Evolutionary conservation across 345 rosid genomes (phyloP), one percentile per base, ranked within the genome.

Genomic region (Hibiscus tridactylites): DNA sequence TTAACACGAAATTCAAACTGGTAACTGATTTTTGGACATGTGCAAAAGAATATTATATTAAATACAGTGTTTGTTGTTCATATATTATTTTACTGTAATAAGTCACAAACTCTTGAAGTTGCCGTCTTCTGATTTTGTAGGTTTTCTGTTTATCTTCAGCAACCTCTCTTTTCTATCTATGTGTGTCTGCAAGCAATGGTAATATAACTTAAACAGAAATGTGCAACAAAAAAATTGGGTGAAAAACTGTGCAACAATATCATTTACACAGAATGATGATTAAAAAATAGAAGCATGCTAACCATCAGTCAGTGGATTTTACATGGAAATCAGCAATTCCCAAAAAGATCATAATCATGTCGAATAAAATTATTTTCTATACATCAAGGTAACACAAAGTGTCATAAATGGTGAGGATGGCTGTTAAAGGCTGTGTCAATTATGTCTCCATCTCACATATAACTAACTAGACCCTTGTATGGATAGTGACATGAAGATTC

Each of bases 91-190:
- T 24, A 47, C 57, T 3, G 54, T 39, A 42, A 42, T 3, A 66
- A 66, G 57, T 26, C 70, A 66, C 70, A 65, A 65, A 66, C 70
- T 46, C 57, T 24, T 66, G 37, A 24, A 65, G 37, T 65, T 46
- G 35, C 56, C 37, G 12, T 65, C 69, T 65, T 44, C 19, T 31
- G 5, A 35, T 13, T 21, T 15, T 21, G 11, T 65, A 33, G 2
- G 69, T 21, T 44, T 65, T 65, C 53, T 8, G 12, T 21, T 21
- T 53, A n/a, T 39, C 21, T 44, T 28, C 12, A 15, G 53, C 50
- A 42, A 42, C 13, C 53, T 12, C 54, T 12, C 21, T 19, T 17
- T 21, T 21, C 24, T 21, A 21, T 21, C 24, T 19, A 1, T 56
- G 21, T 56, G 21, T 53, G 8, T 53, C 17, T n/a, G 17, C 24